A percentile compares a stretch with the other conserved stretches of the same genome.
These are phyloP conservation scores for Monilinia laxa DNA, from an alignment of 2,329 filamentous ascomycete species.

Conservation along the genomic window DNA sequence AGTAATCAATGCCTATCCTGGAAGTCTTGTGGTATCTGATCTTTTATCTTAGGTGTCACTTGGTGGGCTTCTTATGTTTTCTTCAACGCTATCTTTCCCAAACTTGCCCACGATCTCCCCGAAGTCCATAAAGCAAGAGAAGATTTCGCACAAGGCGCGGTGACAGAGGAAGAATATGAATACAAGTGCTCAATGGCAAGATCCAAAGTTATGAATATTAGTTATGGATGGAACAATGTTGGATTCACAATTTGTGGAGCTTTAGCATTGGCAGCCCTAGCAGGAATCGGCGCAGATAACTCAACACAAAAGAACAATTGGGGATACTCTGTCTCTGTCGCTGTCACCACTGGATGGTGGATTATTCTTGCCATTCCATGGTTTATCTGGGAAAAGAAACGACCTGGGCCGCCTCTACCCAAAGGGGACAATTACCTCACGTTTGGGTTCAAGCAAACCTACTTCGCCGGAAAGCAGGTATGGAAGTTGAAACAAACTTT, in stretches of 20 bases:
- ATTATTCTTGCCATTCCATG: conserved; percentile 39
- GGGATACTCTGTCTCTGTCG: conserved; percentile 39
- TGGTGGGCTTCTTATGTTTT: conserved; percentile 41
- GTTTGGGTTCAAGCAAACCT: conserved; percentile 39
- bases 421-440: conserved; percentile 36
- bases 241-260: conserved; percentile 37
- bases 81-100: conserved; percentile 40
- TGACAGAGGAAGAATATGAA: conserved; percentile 36
- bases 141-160: conserved; percentile 30
- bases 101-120: conserved; percentile 38
- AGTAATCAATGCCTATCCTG: conserved; percentile 11
- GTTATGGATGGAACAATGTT: conserved; percentile 38
- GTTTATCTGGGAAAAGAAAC: conserved; percentile 40
- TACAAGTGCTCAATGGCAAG: conserved; percentile 36
- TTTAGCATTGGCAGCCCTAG: conserved; percentile 35
- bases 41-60: conserved; percentile 31
- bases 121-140: conserved; percentile 34
- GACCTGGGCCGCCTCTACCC: conserved; percentile 37
- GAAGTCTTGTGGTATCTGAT: neutral
- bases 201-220: conserved; percentile 40
- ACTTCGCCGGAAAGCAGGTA: conserved; percentile 35
- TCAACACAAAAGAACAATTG: conserved; percentile 36
- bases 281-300: conserved; percentile 35
- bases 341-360: conserved; percentile 39
- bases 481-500: conserved; percentile 39